Conservation (phyloP, 345 rosid species). For the Lumnitzera littorea region DNA sequence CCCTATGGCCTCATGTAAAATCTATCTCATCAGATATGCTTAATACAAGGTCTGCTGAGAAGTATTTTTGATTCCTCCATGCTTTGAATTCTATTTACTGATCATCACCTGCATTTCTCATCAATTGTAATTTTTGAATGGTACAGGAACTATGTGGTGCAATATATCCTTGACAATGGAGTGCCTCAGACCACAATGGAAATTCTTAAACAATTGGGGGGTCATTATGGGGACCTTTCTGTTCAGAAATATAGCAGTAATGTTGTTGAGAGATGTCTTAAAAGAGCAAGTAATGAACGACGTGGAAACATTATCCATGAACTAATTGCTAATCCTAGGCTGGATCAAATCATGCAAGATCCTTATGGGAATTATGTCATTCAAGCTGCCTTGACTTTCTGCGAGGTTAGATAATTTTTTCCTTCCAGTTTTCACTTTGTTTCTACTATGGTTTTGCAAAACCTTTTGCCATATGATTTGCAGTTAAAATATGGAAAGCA, state of each 20-base stretch:
- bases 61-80: too few species aligned
- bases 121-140: too few species aligned
- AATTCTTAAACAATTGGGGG: conserved; percentile 57
- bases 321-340: conserved; percentile 43
- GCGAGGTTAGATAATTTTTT: conserved; percentile 33
- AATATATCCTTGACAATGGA: conserved; percentile 8
- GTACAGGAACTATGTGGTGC: conserved; percentile 18
- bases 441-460: neutral
- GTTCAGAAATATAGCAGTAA: conserved; percentile 90
- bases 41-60: too few species aligned
- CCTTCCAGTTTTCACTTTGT: neutral
- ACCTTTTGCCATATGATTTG: too few species aligned
- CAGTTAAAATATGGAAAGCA: too few species aligned
- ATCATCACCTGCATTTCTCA: too few species aligned
- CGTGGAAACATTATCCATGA: conserved; percentile 38
- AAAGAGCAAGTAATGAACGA: conserved; percentile 43
- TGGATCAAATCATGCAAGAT: conserved; percentile 77
- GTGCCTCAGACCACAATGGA: conserved; percentile 43
- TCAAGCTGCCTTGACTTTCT: conserved; percentile 66
- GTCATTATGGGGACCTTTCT: conserved; percentile 64
- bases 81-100: too few species aligned
- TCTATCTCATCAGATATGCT: too few species aligned
- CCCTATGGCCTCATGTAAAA: too few species aligned
- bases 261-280: conserved; percentile 79
- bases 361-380: conserved; percentile 79